phyloP scores from a whole-genome alignment of 148 eudicot genomes.

The Bassia scoparia region DNA sequence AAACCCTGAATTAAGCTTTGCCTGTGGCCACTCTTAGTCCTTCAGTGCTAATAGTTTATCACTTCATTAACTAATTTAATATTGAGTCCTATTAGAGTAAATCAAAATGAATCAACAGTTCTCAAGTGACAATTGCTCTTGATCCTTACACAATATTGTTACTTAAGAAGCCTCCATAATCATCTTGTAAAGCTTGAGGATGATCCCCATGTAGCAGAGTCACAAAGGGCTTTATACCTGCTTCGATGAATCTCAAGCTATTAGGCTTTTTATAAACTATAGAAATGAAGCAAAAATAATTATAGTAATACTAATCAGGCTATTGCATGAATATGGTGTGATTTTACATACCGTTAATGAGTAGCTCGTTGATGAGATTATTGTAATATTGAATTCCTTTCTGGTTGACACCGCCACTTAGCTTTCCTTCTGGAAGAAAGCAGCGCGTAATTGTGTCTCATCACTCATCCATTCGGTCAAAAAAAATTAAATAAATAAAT shows the following conservation, averaged over 20 bases:
- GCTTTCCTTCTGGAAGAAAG: constrained; percentile 45
- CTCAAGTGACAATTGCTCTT: too few species aligned
- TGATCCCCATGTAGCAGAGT: constrained; percentile 44
- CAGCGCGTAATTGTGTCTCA: too few species aligned
- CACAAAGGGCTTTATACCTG: constrained; percentile 49
- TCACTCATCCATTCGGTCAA: too few species aligned
- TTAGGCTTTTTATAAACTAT: not conserved
- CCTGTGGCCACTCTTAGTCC: too few species aligned
- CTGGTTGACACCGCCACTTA: constrained; percentile 42
- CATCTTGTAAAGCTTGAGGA: constrained; percentile 44
- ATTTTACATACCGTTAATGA: constrained; percentile 32
- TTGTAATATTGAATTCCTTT: constrained; percentile 51
- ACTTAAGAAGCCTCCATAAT: constrained; percentile 47
- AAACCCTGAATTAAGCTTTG: too few species aligned
- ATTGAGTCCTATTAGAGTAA: too few species aligned
- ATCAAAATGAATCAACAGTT: too few species aligned
- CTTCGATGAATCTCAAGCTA: not conserved
- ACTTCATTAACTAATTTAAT: too few species aligned
- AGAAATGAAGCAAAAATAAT: not conserved
- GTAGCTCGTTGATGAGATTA: constrained; percentile 46
- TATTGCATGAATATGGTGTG: constrained; percentile 7
- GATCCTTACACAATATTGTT: constrained; percentile 34
- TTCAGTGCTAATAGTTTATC: too few species aligned
- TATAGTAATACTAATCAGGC: too few species aligned
- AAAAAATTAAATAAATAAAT: too few species aligned